A percentile compares a stretch with the other conserved stretches of the same genome.
Conservation (phyloP, 768 basidiomycete genomes). For the Lentinula boryana region DNA sequence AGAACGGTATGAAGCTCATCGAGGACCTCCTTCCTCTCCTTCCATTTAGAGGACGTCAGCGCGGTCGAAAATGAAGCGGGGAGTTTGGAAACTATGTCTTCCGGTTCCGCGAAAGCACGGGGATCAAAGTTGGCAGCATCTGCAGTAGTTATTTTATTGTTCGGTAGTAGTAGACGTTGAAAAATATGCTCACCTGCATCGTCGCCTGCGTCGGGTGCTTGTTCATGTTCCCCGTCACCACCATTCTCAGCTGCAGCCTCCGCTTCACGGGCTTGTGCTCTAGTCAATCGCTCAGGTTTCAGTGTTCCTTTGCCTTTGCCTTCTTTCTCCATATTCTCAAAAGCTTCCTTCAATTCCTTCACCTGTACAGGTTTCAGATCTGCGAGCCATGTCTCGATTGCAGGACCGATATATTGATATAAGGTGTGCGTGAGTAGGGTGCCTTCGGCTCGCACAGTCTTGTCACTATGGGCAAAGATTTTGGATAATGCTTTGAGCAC, state of each 20-base stretch:
- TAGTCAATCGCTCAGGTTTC: conserved; percentile 75
- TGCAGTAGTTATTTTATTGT: conserved; percentile 15
- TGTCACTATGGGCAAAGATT: conserved; percentile 93
- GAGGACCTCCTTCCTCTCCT: conserved; percentile 89
- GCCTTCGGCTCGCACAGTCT: conserved; percentile 92
- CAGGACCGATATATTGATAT: conserved; percentile 82
- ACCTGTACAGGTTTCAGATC: conserved; percentile 97
- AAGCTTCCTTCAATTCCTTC: conserved; percentile 90
- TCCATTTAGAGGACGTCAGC: conserved; percentile 94
- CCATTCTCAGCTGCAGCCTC: conserved; percentile 36
- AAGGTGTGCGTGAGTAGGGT: conserved; percentile 64
- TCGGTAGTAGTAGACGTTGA: background rate
- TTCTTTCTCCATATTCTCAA: conserved; percentile 78
- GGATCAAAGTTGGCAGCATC: conserved; percentile 65
- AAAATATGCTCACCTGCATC: conserved; percentile 41
- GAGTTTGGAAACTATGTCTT: conserved; percentile 71
- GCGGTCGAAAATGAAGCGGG: conserved; percentile 68
- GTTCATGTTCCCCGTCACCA: conserved; percentile 31
- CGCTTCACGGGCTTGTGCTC: conserved; percentile 67
- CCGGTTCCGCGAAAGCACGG: conserved; percentile 71
- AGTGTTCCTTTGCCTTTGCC: conserved; percentile 79
- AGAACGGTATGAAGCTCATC: conserved; percentile 76
- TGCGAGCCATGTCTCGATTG: conserved; percentile 76
- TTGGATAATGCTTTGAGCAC: conserved; percentile 87
- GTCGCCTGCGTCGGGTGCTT: conserved; percentile 19